A percentile compares a stretch with the other conserved stretches of the same genome.
These are phyloP conservation scores for Sugiyamaella mastotermitis DNA, from an alignment of 805 yeast genomes.

Conservation along the genomic window DNA sequence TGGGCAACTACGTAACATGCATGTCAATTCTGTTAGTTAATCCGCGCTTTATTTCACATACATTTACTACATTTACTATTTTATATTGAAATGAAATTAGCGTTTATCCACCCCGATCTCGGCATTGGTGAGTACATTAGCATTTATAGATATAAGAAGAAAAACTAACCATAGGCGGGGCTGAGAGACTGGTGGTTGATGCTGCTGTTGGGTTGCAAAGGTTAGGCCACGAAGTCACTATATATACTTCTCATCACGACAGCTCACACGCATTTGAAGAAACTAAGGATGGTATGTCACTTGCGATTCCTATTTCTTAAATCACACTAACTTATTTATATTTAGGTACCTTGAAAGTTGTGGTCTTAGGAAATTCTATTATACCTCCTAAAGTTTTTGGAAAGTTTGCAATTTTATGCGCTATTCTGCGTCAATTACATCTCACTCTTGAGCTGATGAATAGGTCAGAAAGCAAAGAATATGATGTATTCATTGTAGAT, in stretches of 20 bases:
- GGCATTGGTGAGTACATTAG: conserved; percentile 59
- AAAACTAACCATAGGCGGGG: conserved; percentile 53
- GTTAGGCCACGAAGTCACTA: conserved; percentile 52
- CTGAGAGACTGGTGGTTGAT: conserved; percentile 94
- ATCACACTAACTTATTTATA: background rate
- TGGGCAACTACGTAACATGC: too few relatives aligned
- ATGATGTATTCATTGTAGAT: conserved; percentile 78
- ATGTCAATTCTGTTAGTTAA: too few relatives aligned
- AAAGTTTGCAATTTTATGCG: conserved; percentile 71
- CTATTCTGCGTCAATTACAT: conserved; percentile 75
- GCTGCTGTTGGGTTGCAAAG: conserved; percentile 84
- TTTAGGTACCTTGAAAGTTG: conserved; percentile 43
- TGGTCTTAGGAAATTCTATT: conserved; percentile 72
- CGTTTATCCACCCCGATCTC: conserved; percentile 90
- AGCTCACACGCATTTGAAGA: conserved; percentile 86
- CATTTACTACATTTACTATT: too few relatives aligned
- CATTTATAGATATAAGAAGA: background rate
- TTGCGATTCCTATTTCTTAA: background rate
- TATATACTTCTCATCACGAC: conserved; percentile 91
- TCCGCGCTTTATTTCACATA: too few relatives aligned
- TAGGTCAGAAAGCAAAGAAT: conserved; percentile 39
- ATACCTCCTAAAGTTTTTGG: conserved; percentile 68
- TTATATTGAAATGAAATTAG: conserved; percentile 45
- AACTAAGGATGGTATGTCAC: conserved; percentile 56
- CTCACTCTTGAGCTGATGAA: conserved; percentile 43